Percentiles rank a stretch among this genome's conserved stretches.
phyloP scores from a whole-genome alignment of 2,329 filamentous ascomycete genomes.

The Botrytis pseudocinerea region DNA sequence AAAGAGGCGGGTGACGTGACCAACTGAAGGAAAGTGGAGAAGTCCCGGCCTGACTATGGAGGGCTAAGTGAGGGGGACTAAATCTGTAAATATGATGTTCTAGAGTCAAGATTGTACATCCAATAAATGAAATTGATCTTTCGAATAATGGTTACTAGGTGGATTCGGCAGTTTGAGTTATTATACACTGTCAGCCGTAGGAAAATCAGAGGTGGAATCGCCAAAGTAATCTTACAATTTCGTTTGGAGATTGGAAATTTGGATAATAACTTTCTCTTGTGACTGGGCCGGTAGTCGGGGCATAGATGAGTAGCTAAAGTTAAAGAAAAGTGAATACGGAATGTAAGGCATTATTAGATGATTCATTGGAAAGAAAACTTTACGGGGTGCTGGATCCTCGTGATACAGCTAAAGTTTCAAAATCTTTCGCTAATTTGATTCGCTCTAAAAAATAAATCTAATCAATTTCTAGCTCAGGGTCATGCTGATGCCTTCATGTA shows the following conservation, averaged over 20 bases:
- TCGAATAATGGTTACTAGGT: neutral
- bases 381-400: neutral
- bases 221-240: neutral
- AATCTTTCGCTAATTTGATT: neutral
- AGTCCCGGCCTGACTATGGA: neutral
- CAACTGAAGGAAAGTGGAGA: neutral
- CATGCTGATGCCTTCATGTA: neutral
- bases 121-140: neutral
- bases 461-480: neutral
- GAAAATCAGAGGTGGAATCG: neutral
- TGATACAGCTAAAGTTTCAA: neutral
- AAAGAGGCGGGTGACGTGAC: neutral
- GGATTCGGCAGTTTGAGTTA: neutral
- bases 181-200: neutral
- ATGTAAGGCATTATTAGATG: neutral
- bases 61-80: neutral
- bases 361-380: neutral
- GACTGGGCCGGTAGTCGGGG: neutral
- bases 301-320: neutral
- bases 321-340: neutral
- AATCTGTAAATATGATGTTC: neutral
- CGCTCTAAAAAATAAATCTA: neutral
- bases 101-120: neutral
- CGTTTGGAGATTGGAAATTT: neutral
- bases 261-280: neutral